Evolutionary conservation across 2,329 filamentous ascomycete species (phyloP).

Genomic region (Neurospora crassa): DNA sequence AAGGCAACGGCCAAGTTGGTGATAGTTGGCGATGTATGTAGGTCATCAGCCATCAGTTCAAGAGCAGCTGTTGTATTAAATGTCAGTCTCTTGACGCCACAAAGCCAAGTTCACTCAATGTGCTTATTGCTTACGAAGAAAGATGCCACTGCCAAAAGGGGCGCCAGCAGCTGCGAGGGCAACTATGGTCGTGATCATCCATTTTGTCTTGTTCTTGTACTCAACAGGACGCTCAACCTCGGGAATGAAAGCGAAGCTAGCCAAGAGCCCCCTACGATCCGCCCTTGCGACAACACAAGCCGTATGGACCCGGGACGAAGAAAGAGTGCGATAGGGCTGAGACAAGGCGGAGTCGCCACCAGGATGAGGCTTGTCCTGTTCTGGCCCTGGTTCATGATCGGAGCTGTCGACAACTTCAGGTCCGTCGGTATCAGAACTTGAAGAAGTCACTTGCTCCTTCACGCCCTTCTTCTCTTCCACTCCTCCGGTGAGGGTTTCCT

Average conservation of each 20-base stretch:
- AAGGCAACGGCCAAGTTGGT: slow-evolving; percentile 69
- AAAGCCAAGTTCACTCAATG: background rate
- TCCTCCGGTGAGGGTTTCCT: background rate
- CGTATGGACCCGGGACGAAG: slow-evolving; percentile 31
- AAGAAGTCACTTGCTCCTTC: background rate
- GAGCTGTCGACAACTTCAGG: background rate
- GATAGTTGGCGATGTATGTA: slow-evolving; percentile 53
- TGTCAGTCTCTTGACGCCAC: background rate
- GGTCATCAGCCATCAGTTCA: slow-evolving; percentile 49
- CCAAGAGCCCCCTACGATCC: slow-evolving; percentile 61
- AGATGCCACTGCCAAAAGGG: slow-evolving; percentile 75
- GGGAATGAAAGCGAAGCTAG: slow-evolving; percentile 59
- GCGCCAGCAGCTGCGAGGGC: slow-evolving; percentile 68
- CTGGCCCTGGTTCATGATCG: background rate
- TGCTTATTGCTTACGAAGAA: slow-evolving; percentile 55
- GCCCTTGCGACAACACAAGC: slow-evolving; percentile 32
- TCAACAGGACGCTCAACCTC: slow-evolving; percentile 70
- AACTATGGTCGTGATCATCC: slow-evolving; percentile 71
- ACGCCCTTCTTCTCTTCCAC: background rate
- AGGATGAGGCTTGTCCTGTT: background rate
- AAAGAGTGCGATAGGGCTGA: background rate
- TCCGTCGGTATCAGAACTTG: background rate
- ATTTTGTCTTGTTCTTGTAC: slow-evolving; percentile 68
- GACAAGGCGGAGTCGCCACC: background rate
- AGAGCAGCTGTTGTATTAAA: slow-evolving; percentile 50